These are phyloP conservation scores for Boletus subluridellus DNA, from an alignment of 1,284 basidiomycete species.

Conservation along the genomic window DNA sequence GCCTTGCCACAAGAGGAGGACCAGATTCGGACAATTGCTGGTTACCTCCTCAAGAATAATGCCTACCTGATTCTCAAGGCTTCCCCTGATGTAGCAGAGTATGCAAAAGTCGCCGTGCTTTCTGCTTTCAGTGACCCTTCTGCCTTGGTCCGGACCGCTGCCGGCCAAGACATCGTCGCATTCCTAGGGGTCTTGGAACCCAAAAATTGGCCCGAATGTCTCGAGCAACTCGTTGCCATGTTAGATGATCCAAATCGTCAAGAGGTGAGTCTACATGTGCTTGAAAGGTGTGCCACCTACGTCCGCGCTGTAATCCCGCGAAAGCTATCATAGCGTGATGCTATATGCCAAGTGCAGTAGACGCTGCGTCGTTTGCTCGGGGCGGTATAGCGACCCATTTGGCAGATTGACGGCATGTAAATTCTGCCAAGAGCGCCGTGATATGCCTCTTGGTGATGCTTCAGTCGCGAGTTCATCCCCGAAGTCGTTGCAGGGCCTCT, in stretches of 20 bases:
- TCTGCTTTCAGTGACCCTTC: constrained; percentile 76
- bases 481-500: constrained; percentile 1
- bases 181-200: constrained; percentile 84
- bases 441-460: constrained; percentile 1
- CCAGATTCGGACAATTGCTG: constrained; percentile 91
- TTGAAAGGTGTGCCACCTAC: background rate
- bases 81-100: constrained; percentile 65
- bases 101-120: constrained; percentile 81
- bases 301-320: background rate
- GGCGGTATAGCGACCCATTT: background rate
- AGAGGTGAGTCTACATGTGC: constrained; percentile 60
- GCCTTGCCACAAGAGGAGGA: constrained; percentile 80
- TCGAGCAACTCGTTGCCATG: constrained; percentile 76
- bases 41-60: constrained; percentile 96
- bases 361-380: constrained; percentile 13
- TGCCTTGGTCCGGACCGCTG: constrained; percentile 86
- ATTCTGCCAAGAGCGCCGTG: constrained; percentile 6
- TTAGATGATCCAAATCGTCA: constrained; percentile 76
- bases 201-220: constrained; percentile 88
- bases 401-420: constrained; percentile 6
- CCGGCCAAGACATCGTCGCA: constrained; percentile 85
- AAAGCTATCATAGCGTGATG: constrained; percentile 1
- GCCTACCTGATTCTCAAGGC: constrained; percentile 67
- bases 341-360: background rate
- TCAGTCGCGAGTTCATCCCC: background rate